Evolutionary conservation across 1,284 basidiomycete species (phyloP).

Genomic region (Laetiporus sulphureus): DNA sequence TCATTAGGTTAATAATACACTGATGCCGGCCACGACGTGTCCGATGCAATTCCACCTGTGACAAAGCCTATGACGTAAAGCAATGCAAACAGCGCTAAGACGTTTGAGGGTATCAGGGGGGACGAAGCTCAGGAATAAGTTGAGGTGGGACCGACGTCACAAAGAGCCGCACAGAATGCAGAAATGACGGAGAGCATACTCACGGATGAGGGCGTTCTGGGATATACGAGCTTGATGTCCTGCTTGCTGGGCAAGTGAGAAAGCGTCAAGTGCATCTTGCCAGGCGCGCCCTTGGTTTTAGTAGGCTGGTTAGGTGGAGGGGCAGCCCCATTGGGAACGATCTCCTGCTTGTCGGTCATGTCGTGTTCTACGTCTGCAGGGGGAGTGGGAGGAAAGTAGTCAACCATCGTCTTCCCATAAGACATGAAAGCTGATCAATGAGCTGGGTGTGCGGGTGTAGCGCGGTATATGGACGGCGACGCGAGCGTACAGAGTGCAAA

Average conservation of each 20-base stretch:
- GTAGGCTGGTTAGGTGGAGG: conserved; percentile 16
- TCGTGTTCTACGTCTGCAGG: conserved; percentile 12
- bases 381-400: conserved; percentile 21
- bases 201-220: conserved; percentile 65
- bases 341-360: conserved; percentile 1
- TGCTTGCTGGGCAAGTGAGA: conserved; percentile 68
- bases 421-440: conserved; percentile 4
- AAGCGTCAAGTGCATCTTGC: conserved; percentile 59
- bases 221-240: conserved; percentile 61
- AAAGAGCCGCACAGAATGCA: no score
- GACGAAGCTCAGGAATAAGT: no score
- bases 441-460: not conserved
- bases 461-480: not conserved
- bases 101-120: no score
- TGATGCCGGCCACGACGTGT: not conserved
- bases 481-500: not conserved
- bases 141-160: no score
- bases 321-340: conserved; percentile 19
- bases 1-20: not conserved
- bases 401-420: conserved; percentile 7
- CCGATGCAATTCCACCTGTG: no score
- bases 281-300: conserved; percentile 28
- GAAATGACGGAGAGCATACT: no score
- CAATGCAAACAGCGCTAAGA: no score
- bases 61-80: no score